These are phyloP conservation scores for Aquilaria sinensis DNA, from an alignment of 345 rosid genomes.

Conservation along the genomic window DNA sequence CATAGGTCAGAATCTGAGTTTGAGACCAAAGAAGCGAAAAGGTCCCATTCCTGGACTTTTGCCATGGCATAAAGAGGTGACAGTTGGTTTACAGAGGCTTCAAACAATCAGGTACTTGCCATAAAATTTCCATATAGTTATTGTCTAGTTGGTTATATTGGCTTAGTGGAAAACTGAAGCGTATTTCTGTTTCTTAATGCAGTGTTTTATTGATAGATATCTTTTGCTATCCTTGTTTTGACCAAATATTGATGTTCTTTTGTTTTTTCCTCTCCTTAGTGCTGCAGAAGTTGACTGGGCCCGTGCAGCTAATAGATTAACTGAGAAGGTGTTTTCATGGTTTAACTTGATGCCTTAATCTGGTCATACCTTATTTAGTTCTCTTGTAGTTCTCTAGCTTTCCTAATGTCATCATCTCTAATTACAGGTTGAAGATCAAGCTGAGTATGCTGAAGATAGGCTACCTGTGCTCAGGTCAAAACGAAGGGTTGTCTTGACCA, in stretches of 20 bases:
- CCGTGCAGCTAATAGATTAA: constrained; percentile 43
- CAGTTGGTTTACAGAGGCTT: constrained; percentile 33
- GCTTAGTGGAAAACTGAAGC: too few relatives aligned
- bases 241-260: constrained; percentile 4
- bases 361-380: neutral
- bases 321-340: constrained; percentile 59
- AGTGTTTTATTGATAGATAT: neutral
- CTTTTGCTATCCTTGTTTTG: neutral
- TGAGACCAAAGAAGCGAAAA: constrained; percentile 67
- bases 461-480: constrained; percentile 41
- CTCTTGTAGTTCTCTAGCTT: constrained; percentile 8
- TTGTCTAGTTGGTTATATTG: neutral
- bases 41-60: constrained; percentile 38
- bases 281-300: constrained; percentile 71
- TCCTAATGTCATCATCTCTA: constrained; percentile 14
- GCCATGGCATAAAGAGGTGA: constrained; percentile 68
- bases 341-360: neutral
- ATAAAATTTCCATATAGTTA: neutral
- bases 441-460: constrained; percentile 45
- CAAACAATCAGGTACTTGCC: constrained; percentile 56
- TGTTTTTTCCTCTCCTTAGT: constrained; percentile 35
- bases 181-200: constrained; percentile 3
- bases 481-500: constrained; percentile 71
- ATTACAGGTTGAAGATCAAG: constrained; percentile 57
- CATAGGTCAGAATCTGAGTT: constrained; percentile 24